phyloP scores from a whole-genome alignment of 768 basidiomycete genomes.

The Mycena polygramma region DNA sequence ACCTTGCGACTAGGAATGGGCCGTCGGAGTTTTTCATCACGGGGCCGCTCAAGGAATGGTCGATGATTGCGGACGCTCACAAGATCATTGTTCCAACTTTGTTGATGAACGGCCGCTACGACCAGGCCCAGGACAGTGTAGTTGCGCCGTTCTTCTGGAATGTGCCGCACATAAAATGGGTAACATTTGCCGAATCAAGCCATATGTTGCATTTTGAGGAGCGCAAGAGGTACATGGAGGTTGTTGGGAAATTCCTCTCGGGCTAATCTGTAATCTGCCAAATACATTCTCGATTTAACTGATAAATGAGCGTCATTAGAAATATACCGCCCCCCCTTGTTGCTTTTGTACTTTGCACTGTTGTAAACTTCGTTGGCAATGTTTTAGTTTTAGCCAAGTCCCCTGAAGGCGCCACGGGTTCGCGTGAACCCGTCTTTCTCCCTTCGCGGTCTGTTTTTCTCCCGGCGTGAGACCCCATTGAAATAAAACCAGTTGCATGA shows the following conservation, averaged over 20 bases:
- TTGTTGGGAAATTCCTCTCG: slow-evolving; percentile 40
- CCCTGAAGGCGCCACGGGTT: no score
- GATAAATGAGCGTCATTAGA: no score
- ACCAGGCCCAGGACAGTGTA: slow-evolving; percentile 50
- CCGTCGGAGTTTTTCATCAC: slow-evolving; percentile 45
- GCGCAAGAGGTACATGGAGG: slow-evolving; percentile 49
- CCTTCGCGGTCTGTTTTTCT: no score
- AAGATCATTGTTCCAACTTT: slow-evolving; percentile 51
- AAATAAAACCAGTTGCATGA: no score
- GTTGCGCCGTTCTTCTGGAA: slow-evolving; percentile 50
- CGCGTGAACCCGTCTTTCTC: no score
- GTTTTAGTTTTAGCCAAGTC: no score
- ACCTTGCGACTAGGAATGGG: slow-evolving; percentile 29
- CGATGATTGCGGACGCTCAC: slow-evolving; percentile 48
- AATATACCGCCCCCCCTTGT: no score
- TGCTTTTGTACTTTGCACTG: no score
- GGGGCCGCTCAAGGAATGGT: slow-evolving; percentile 53
- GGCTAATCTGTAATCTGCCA: no score
- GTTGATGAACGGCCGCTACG: slow-evolving; percentile 53
- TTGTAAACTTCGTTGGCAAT: no score
- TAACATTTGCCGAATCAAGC: slow-evolving; percentile 52
- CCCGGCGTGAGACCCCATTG: no score
- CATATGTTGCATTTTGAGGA: slow-evolving; percentile 55
- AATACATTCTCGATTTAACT: no score
- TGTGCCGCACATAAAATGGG: slow-evolving; percentile 52